These are phyloP conservation scores for Astrephomene gubernaculifera DNA, from an alignment of 139 green algal genomes.

Conservation along the genomic window DNA sequence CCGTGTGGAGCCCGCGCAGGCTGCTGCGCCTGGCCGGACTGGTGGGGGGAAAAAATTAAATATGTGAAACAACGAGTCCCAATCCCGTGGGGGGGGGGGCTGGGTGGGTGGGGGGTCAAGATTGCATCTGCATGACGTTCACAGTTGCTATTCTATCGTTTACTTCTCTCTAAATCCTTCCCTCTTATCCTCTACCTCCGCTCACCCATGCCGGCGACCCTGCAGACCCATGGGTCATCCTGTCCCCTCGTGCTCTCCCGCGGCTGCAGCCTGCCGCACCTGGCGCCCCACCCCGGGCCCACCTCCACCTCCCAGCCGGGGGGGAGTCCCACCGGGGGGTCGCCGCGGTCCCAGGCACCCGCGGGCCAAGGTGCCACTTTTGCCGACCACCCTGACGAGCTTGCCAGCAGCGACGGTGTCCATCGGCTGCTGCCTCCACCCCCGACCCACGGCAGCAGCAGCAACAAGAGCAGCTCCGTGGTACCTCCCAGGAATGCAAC, in stretches of 20 bases:
- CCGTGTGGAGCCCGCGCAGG: conserved; percentile 15
- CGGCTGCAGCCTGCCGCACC: conserved; percentile 26
- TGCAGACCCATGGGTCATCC: not conserved
- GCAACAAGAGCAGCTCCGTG: too few relatives aligned
- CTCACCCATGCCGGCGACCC: not conserved
- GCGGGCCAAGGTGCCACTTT: not conserved
- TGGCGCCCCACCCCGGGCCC: not conserved
- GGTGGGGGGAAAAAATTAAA: not conserved
- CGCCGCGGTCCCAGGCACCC: too few relatives aligned
- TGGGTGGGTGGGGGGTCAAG: not conserved
- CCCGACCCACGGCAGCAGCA: not conserved
- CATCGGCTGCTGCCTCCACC: not conserved
- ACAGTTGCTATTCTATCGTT: too few relatives aligned
- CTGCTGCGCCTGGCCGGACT: conserved; percentile 31
- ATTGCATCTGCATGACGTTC: too few relatives aligned
- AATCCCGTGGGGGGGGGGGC: not conserved
- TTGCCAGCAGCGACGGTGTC: not conserved
- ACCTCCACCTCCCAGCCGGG: not conserved
- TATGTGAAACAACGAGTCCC: too few relatives aligned
- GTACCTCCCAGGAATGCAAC: too few relatives aligned
- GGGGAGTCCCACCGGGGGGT: not conserved
- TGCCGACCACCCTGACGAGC: not conserved
- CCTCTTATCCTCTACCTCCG: not conserved
- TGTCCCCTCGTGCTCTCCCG: not conserved
- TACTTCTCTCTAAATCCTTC: too few relatives aligned